Conservation (phyloP, 768 basidiomycete genomes). For the Boletus vermiculosoides region DNA sequence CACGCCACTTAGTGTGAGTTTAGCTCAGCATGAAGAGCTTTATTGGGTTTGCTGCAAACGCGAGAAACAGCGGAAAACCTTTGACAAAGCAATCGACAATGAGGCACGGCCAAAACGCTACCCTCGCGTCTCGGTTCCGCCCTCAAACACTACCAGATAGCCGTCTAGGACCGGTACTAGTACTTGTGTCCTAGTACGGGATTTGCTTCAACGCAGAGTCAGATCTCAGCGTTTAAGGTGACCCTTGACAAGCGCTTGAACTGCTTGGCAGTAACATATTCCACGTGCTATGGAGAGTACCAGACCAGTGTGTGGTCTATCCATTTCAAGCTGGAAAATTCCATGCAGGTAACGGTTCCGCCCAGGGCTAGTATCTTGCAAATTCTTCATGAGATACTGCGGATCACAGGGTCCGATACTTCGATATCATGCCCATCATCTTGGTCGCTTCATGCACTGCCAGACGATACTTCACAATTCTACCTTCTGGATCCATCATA, state of each 20-base stretch:
- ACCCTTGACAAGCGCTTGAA: neutral
- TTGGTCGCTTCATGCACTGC: neutral
- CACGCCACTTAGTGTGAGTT: neutral
- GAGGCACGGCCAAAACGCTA: neutral
- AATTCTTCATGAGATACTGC: neutral
- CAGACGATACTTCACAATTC: too few relatives aligned
- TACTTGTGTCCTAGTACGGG: neutral
- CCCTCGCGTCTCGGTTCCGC: neutral
- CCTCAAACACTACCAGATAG: neutral
- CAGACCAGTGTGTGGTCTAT: neutral
- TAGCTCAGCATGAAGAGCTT: neutral
- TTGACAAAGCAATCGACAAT: neutral
- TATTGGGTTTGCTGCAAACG: neutral
- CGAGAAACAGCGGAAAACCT: neutral
- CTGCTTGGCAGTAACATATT: neutral
- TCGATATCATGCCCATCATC: neutral
- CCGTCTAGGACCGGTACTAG: neutral
- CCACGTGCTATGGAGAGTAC: neutral
- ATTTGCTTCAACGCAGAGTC: neutral
- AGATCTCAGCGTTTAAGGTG: neutral
- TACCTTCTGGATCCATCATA: too few relatives aligned
- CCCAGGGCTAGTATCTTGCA: neutral
- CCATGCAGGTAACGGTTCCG: neutral
- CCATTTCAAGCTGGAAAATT: neutral
- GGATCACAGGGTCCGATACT: neutral